Base-by-base conservation (phyloP, 164 flowering plant genomes). In the Echeveria elegans region DNA sequence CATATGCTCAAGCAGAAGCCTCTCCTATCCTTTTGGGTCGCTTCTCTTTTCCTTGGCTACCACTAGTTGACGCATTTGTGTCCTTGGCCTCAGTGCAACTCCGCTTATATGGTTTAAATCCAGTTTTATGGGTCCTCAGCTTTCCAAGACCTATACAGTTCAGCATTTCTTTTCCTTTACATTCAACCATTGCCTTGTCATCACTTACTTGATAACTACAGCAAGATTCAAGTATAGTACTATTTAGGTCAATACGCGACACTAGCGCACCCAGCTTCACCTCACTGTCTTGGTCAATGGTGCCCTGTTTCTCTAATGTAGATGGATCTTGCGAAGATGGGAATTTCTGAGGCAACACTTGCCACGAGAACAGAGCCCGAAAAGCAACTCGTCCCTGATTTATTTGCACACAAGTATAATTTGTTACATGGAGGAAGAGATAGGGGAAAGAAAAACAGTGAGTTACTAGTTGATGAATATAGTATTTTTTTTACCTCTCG, bases 41-140 rank as follows among this genome's bases (percentile, higher is more conserved):
- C 65, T 78, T 87, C 76, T 85, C 90, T 71, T 83, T 88, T 37
- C 67, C 77, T 70, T 82, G 85, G 77, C 68, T 63, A 69, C 72
- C 50, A 63, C 70, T 69, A 58, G 52, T 77, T 31, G 70, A 59
- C 48, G 77, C 58, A 66, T 80, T 68, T 66, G 68, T 73, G 72
- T 86, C 98, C 66, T 82, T 86, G 61, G 84, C 91, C 75, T 90
- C 97, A 63, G 77, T 68, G 14, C 89, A 86, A 77, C 96, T 90
- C 74, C 97, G 84, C 73, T 93, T 93, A 83, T 93, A 93, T 11
- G 98, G 98, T 77, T 86, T 90, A 72, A 93, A 93, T n/a, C 98
- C 97, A 34, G 88, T 85, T 73, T 84, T 74, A 18, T 82, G 76
- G 40, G 77, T 68, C 72, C 81, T 85, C n/a, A 79, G 76, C 72